These are phyloP conservation scores for Selaginella tamariscina DNA, from an alignment of 75 land plant genomes.

Conservation along the genomic window DNA sequence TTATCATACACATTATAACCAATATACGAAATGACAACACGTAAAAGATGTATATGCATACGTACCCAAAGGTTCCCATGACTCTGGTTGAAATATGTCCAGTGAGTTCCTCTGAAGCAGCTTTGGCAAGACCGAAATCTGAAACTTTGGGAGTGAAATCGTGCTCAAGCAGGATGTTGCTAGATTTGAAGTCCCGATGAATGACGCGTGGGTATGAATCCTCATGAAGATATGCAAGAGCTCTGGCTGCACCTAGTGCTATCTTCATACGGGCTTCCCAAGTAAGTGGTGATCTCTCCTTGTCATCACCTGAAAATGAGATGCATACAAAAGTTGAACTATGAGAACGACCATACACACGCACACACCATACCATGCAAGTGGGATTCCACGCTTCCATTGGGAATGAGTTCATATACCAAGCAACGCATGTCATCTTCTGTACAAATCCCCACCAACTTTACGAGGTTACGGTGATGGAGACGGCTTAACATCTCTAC, in stretches of 20 bases:
- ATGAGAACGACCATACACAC: not conserved
- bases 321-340: constrained; percentile 6
- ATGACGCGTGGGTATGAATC: constrained; percentile 87
- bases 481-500: constrained; percentile 31
- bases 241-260: constrained; percentile 89
- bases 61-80: constrained; percentile 93
- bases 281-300: constrained; percentile 51
- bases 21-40: not conserved
- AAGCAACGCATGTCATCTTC: constrained; percentile 55
- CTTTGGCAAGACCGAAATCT: constrained; percentile 65
- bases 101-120: constrained; percentile 33
- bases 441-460: constrained; percentile 67
- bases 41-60: constrained; percentile 8
- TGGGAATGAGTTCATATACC: constrained; percentile 77
- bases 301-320: constrained; percentile 43
- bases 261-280: constrained; percentile 88
- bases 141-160: constrained; percentile 95
- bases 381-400: constrained; percentile 89
- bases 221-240: constrained; percentile 85
- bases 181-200: constrained; percentile 89
- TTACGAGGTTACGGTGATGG: constrained; percentile 84
- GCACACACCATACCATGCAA: constrained; percentile 48
- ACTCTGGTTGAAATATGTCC: constrained; percentile 71
- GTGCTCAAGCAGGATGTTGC: constrained; percentile 81
- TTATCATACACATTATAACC: not conserved